Percentiles rank a stretch among this genome's conserved stretches.
These are phyloP conservation scores for Eimeria zaria DNA, from an alignment of 169 alveolate genomes.

Conservation along the genomic window DNA sequence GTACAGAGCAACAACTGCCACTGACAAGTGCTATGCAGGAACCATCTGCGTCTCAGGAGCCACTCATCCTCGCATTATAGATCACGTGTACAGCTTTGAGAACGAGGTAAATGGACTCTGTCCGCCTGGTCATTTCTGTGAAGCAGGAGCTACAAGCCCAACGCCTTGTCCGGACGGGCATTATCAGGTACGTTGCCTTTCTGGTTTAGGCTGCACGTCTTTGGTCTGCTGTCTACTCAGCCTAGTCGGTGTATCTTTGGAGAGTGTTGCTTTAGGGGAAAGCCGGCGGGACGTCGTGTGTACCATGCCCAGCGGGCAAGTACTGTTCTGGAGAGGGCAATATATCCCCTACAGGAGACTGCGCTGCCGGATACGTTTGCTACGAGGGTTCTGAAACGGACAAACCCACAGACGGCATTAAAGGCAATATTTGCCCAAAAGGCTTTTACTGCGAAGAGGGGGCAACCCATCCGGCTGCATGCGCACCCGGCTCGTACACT, in stretches of 20 bases:
- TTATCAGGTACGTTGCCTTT: slow-evolving; percentile 58
- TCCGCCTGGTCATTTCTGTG: slow-evolving; percentile 71
- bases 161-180: slow-evolving; percentile 70
- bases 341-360: slow-evolving; percentile 65
- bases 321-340: slow-evolving; percentile 82
- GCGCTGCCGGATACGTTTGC: slow-evolving; percentile 65
- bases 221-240: background rate
- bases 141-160: background rate
- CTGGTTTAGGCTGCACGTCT: background rate
- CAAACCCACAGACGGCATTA: background rate
- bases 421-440: slow-evolving; percentile 41
- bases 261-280: background rate
- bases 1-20: slow-evolving; percentile 86
- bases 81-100: slow-evolving; percentile 75
- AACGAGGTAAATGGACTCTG: slow-evolving; percentile 66
- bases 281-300: slow-evolving; percentile 59
- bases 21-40: slow-evolving; percentile 89
- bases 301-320: slow-evolving; percentile 85
- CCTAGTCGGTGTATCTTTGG: background rate
- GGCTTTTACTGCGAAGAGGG: slow-evolving; percentile 68
- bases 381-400: background rate
- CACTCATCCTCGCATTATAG: slow-evolving; percentile 77
- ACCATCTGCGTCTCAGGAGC: slow-evolving; percentile 78
- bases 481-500: slow-evolving; percentile 76
- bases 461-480: slow-evolving; percentile 43